Percentiles rank a stretch among this genome's conserved stretches.
Evolutionary conservation across 2,329 filamentous ascomycete genomes (phyloP).

Genomic region (Clonostachys solani): DNA sequence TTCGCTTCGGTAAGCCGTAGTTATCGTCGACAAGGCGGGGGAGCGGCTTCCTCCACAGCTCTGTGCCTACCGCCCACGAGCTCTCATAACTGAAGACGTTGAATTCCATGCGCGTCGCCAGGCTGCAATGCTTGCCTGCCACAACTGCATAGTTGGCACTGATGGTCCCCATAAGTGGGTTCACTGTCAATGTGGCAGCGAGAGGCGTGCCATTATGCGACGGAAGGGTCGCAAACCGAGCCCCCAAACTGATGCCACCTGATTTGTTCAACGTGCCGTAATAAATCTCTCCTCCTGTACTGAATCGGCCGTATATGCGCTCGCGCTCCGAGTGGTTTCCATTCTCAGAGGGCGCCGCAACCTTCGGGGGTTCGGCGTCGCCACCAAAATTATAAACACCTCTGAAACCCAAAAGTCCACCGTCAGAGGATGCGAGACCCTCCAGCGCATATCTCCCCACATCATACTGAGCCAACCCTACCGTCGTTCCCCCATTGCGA

Average conservation of each 20-base stretch:
- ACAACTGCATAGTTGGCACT: constrained; percentile 89
- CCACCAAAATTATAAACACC: constrained; percentile 93
- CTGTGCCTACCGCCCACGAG: constrained; percentile 85
- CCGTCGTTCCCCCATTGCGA: constrained; percentile 70
- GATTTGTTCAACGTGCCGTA: constrained; percentile 95
- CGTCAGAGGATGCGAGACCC: constrained; percentile 88
- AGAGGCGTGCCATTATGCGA: constrained; percentile 81
- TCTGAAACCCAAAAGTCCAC: constrained; percentile 78
- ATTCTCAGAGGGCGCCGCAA: constrained; percentile 15
- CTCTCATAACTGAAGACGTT: constrained; percentile 99
- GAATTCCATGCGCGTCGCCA: constrained; percentile 92
- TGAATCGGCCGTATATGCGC: constrained; percentile 75
- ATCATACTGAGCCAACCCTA: constrained; percentile 76
- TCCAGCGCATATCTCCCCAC: constrained; percentile 84
- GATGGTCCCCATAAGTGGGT: constrained; percentile 90
- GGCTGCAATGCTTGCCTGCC: constrained; percentile 74
- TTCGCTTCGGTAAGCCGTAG: constrained; percentile 25
- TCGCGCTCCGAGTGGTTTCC: constrained; percentile 38
- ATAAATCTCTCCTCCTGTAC: constrained; percentile 88
- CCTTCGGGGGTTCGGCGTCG: constrained; percentile 44
- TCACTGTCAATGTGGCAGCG: constrained; percentile 88
- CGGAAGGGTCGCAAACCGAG: constrained; percentile 84
- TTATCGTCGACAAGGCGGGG: constrained; percentile 28
- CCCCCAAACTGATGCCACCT: constrained; percentile 82
- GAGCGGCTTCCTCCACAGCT: constrained; percentile 75